Evolutionary conservation across 768 basidiomycete genomes (phyloP), one percentile per base, ranked within the genome.

Genomic region (Chiua virens): DNA sequence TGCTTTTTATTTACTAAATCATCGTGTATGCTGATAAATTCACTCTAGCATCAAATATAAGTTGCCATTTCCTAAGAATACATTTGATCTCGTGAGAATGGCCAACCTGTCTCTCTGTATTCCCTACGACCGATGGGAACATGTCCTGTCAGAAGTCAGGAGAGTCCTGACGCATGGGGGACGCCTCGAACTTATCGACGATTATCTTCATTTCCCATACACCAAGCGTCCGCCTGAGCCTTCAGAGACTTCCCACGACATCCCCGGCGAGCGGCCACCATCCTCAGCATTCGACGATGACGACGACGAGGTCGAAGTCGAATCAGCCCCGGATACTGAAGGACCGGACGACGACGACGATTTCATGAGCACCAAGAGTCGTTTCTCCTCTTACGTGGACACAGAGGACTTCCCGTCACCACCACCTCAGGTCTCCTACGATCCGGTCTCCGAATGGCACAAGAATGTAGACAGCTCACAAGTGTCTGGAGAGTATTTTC

Each of bases 21-120:
- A 11, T 11, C 36, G 1, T 28, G 10, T 25, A 21, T 47, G 28
- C 56, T 69, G 37, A 70, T 34, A 8, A 30, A 28, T 52, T 35
- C 43, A 50, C 42, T 11, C 43, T 52, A 86, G 84, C 61, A 64
- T 85, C 30, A 76, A 77, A 56, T 73, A 78, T 54, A 61, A 68
- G 25, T 71, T 90, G 23, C 87, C 89, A 0, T 89, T 89, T 53
- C 71, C 75, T 0, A 76, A 79, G 57, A 71, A 78, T 42, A 74
- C 75, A 3, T 90, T 92, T 54, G 87, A 92, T 57, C 73, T 83
- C 46, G 82, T 92, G 38, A 77, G 89, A 32, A 82, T 92, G 77
- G 82, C 87, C 13, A 83, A 88, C 53, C 70, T 89, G 10, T 71
- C 75, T 11, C 72, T 87, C 14, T 80, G 78, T 58, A 74, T 92